Evolutionary conservation across 2,329 filamentous ascomycete species (phyloP), one percentile per base, ranked within the genome.

Genomic region (Aspergillus chevalieri): DNA sequence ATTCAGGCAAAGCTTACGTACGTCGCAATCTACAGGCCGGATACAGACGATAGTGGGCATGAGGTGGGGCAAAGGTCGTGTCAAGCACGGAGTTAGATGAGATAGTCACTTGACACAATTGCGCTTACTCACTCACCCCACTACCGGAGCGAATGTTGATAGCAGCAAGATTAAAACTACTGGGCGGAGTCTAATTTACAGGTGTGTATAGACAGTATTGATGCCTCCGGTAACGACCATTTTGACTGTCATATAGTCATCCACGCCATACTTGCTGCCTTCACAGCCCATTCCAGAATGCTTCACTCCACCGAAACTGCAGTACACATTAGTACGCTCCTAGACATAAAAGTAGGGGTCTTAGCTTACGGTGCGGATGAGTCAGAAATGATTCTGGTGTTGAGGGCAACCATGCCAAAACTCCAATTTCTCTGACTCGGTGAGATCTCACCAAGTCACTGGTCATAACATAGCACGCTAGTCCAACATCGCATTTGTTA

Each of bases 401-500:
- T 90, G 50, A 90, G 80, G 26, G 68, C 72, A 47, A 74, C 65
- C 71, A 74, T 74, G 7, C 72, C 71, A 22, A 68, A 68, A 63
- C 47, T 74, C 66, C 43, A 75, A 52, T 7, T 75, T 76, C 59
- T 83, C 80, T 78, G 6, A 83, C 73, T n/a, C 80, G 68, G 61
- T 78, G 80, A 21, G 74, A 69, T 21, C 78, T 65, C 50, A 75
- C 73, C 1, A 83, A 55, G 53, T 83, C 77, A 36, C 64, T 73
- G 44, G 75, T 89, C 74, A 87, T 95, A 73, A 97, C 91, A 73
- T 96, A 96, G 1, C 87, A 89, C 0, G 90, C 92, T 42, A 97
- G 77, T 0, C 92, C 92, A 39, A 95, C 89, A 38, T 90, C 83
- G 1, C 86, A 76, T 34, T 74, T 70, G 68, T 97, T 97, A 2